phyloP scores from a whole-genome alignment of 768 basidiomycete species.

The Lenzites betulinus region DNA sequence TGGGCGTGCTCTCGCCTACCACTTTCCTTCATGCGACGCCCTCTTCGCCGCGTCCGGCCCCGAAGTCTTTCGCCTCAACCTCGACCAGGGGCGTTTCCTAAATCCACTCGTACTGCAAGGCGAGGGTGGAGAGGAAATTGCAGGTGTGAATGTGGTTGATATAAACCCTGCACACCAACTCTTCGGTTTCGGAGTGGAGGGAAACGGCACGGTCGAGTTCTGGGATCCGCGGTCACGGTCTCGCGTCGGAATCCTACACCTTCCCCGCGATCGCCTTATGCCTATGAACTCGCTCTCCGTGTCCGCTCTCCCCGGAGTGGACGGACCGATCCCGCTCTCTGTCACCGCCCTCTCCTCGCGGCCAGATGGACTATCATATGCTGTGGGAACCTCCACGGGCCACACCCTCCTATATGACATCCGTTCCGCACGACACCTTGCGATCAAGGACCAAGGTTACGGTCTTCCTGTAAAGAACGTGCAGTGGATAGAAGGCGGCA shows the following conservation, averaged over 20 bases:
- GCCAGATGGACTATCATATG: conserved; percentile 88
- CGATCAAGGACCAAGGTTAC: conserved; percentile 95
- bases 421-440: conserved; percentile 79
- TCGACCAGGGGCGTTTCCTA: conserved; percentile 94
- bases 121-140: conserved; percentile 54
- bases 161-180: conserved; percentile 93
- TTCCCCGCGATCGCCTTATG: conserved; percentile 58
- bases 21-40: conserved; percentile 91
- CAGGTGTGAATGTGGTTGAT: conserved; percentile 89
- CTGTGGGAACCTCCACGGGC: conserved; percentile 92
- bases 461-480: conserved; percentile 86
- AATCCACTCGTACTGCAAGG: conserved; percentile 67
- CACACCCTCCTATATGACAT: conserved; percentile 95
- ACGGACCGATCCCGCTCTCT: conserved; percentile 45
- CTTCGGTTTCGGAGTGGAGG: conserved; percentile 87
- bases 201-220: conserved; percentile 85
- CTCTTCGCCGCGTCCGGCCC: conserved; percentile 81
- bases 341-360: conserved; percentile 87
- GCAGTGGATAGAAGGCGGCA: conserved; percentile 87
- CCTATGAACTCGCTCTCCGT: conserved; percentile 39
- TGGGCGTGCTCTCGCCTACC: conserved; percentile 90
- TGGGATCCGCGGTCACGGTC: conserved; percentile 92
- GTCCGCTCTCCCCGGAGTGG: conserved; percentile 38
- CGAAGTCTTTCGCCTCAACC: conserved; percentile 91
- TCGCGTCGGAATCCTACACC: conserved; percentile 64